These are phyloP conservation scores for Eimeria zaria DNA, from an alignment of 169 alveolate species.

Conservation along the genomic window DNA sequence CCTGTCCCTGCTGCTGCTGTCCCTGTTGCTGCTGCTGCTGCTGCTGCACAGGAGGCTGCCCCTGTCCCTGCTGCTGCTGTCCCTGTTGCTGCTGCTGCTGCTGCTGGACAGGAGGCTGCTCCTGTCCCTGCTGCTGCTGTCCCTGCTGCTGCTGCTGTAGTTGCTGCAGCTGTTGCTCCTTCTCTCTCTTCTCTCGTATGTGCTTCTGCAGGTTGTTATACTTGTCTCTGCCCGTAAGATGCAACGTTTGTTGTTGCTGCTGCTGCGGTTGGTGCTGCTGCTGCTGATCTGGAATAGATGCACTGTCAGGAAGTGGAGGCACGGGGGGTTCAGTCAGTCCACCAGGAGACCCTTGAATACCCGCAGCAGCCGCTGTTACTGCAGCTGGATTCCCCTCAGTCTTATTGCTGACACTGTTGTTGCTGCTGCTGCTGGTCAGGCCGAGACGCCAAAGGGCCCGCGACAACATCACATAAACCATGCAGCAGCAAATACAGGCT, in stretches of 20 bases:
- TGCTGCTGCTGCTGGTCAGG: constrained; percentile 19
- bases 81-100: background rate
- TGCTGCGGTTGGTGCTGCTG: background rate
- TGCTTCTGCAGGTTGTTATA: constrained; percentile 16
- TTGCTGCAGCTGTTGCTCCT: constrained; percentile 33
- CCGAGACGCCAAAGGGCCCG: constrained; percentile 20
- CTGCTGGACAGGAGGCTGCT: background rate
- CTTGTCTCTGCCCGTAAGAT: constrained; percentile 26
- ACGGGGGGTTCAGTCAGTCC: background rate
- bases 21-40: background rate
- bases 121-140: background rate
- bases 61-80: background rate
- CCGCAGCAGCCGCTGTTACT: background rate
- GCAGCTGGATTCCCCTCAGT: constrained; percentile 3
- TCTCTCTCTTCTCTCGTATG: constrained; percentile 19
- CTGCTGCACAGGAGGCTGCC: background rate
- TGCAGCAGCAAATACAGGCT: constrained; percentile 31
- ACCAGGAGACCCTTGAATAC: background rate
- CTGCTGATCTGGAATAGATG: background rate
- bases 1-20: background rate
- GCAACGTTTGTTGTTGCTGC: background rate
- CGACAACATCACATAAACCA: constrained; percentile 15
- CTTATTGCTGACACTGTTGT: background rate
- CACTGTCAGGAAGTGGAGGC: background rate
- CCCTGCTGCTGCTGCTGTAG: constrained; percentile 17